Base-by-base conservation (phyloP, 2,329 filamentous ascomycete species). In the Clonostachys chloroleuca region DNA sequence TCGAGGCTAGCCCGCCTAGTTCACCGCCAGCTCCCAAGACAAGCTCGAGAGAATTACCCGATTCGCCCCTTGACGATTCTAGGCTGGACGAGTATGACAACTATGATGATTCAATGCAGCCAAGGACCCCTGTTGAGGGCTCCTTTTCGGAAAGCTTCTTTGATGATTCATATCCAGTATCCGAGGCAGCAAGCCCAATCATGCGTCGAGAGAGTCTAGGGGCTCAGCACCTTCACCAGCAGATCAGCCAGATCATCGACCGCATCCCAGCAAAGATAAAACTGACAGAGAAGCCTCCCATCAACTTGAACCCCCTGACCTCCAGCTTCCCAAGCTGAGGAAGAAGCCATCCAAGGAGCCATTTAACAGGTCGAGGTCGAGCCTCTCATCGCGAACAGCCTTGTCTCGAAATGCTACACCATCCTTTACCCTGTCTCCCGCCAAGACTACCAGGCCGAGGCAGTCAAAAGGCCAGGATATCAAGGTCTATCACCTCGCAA, bases 401-500 rank as follows among this genome's bases (percentile, higher is more conserved):
- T 9, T 30, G 24, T 30, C 24, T 30, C 24, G 24, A 30, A 30
- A 30, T 30, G 73, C 77, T 7, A 86, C 82, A 0, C 83, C 84
- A 6, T 84, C 85, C 2, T 82, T 90, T 56, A 85, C 83, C 6
- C 73, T 91, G 1, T 84, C 84, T 16, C 85, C 87, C 1, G 84
- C 75, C 14, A 77, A 78, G 56, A 72, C 68, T 18, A 57, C 69
- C 4, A 75, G 78, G 9, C 67, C 73, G 1, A 68, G 70, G 30
- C 67, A 68, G 47, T 69, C 70, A 42, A 75, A 77, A 45, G 78
- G 84, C 48, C 80, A 84, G 44, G 92, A 92, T 50, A 92, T 96
- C 59, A 91, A 92, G 64, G 77, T 96, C 3, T 99, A 97, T 59
- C 92, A 97, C 66, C 79, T 99, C 36, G 90, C 89, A 13, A 83